A percentile compares a stretch with the other conserved stretches of the same genome.
Evolutionary conservation across 805 yeast genomes (phyloP).

Genomic region (Isabelozyma pseudorhagii): DNA sequence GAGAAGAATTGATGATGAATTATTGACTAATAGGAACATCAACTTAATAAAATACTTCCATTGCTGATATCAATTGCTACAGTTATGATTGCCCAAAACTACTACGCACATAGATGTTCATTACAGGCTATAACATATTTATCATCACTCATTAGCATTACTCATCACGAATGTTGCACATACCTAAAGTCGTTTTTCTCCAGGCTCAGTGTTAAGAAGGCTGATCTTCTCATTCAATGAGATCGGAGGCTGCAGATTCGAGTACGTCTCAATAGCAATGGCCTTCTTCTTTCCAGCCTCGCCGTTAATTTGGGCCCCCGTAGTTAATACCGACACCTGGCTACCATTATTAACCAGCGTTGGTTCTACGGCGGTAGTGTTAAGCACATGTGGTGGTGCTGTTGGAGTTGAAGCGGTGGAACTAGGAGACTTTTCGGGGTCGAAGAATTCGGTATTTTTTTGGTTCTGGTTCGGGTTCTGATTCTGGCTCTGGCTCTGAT

Average conservation of each 20-base stretch:
- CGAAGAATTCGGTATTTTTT: background rate
- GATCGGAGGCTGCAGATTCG: conserved; percentile 33
- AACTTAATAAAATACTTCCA: no score
- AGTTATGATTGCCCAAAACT: no score
- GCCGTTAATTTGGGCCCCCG: conserved; percentile 28
- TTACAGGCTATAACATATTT: no score
- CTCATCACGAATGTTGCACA: background rate
- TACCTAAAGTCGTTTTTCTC: background rate
- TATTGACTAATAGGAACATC: no score
- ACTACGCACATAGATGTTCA: no score
- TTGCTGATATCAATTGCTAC: no score
- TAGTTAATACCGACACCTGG: conserved; percentile 19
- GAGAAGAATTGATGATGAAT: no score
- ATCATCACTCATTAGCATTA: background rate
- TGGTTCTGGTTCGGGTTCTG: background rate
- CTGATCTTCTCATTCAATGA: conserved; percentile 44
- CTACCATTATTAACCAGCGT: conserved; percentile 5
- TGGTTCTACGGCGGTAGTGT: no score
- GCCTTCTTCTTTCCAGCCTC: conserved; percentile 15
- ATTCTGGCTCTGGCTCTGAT: background rate
- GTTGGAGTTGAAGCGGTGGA: background rate
- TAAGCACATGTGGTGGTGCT: background rate
- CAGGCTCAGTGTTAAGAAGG: conserved; percentile 23
- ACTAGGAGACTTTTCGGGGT: background rate
- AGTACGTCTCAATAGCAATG: conserved; percentile 7